Conservation (phyloP, 441 rosid species). For the Erodium texanum region DNA sequence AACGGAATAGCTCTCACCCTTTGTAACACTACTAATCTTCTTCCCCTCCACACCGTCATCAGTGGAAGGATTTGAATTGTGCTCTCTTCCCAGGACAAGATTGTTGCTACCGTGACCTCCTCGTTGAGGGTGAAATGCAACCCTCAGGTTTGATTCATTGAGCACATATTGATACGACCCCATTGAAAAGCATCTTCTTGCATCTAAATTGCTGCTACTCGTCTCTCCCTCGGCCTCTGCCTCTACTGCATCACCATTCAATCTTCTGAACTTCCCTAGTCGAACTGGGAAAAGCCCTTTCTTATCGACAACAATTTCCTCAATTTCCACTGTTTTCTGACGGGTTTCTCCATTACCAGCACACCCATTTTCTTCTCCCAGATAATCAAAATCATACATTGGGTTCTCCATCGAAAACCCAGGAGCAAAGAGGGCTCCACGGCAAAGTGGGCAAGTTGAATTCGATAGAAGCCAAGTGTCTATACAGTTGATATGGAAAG, state of each 20-base stretch:
- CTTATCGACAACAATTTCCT: constrained; percentile 29
- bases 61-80: constrained; percentile 26
- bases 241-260: constrained; percentile 20
- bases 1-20: constrained; percentile 72
- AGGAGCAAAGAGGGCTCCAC: constrained; percentile 9
- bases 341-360: constrained; percentile 25
- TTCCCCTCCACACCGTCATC: constrained; percentile 46
- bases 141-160: constrained; percentile 28
- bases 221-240: constrained; percentile 27
- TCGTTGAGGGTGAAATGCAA: constrained; percentile 14
- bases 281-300: constrained; percentile 64
- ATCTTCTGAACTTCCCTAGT: constrained; percentile 60
- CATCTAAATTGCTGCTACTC: constrained; percentile 41
- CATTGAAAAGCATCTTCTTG: constrained; percentile 68
- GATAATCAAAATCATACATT: constrained; percentile 33
- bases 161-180: constrained; percentile 48
- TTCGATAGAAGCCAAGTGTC: constrained; percentile 12
- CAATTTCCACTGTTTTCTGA: constrained; percentile 47
- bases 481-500: constrained; percentile 9
- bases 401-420: constrained; percentile 41
- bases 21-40: constrained; percentile 32
- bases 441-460: constrained; percentile 13
- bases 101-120: neutral
- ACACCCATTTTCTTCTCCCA: constrained; percentile 29
- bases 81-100: constrained; percentile 33